Base-by-base conservation (phyloP, 345 rosid species). In the Atalantia buxifolia region DNA sequence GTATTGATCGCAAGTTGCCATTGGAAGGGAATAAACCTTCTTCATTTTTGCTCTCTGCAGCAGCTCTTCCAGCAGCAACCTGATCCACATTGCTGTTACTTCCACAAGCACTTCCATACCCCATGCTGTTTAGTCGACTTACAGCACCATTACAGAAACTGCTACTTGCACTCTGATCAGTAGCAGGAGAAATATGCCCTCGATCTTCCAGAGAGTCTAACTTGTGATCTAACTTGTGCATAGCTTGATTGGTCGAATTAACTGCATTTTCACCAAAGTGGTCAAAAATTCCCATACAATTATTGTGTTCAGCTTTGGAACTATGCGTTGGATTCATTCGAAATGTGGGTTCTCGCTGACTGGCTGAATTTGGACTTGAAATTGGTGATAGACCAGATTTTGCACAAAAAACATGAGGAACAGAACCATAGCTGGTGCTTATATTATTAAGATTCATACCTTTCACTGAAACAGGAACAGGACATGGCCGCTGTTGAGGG, bases 91-190 rank as follows among this genome's bases (percentile, higher is more conserved):
- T 85, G 57, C 87, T 78, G 33, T 87, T 87, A 62, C 88, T 87
- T 55, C 84, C 92, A 70, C 83, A 85, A 56, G 85, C 27, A 80
- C 89, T 90, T 56, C 87, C 92, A 66, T 81, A 81, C n/a, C 85
- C 90, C 71, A 79, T 80, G 78, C 86, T 77, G 74, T 84, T 86
- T 72, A 84, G 76, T 53, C 71, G 88, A 72, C 79, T 86, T n/a
- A 75, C 25, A 38, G 87, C 78, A 40, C 86, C 93, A 82, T 88
- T 88, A 76, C 90, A 88, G 80, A 86, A 88, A 77, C 92, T 90
- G 71, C 93, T 89, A 82, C 76, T 85, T 70, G 82, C 89, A 80
- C 95, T 91, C 81, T 88, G 91, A 76, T 92, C 92, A 13, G 90
- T 82, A 38, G 83, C 80, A 7, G 91, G 81, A 75, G 91, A 89